A percentile compares a stretch with the other conserved stretches of the same genome.
Evolutionary conservation across 441 rosid species (phyloP).

Genomic region (Aleurites moluccanus): DNA sequence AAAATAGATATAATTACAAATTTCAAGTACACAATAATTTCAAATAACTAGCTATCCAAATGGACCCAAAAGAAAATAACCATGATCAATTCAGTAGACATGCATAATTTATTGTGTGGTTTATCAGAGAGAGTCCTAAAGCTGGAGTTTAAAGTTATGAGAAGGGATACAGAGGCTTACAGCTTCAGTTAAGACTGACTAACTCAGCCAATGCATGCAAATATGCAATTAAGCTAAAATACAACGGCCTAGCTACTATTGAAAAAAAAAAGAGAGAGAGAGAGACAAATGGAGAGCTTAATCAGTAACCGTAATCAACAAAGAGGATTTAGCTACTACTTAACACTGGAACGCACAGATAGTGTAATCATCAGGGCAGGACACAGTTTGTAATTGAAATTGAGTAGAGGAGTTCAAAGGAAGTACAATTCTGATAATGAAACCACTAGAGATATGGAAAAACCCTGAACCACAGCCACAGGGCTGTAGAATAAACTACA

Average conservation of each 20-base stretch:
- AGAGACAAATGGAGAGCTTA: not conserved
- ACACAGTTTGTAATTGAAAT: not conserved
- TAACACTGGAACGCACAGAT: not conserved
- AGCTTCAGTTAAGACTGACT: not conserved
- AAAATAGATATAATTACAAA: no score
- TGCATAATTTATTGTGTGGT: not conserved
- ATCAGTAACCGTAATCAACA: not conserved
- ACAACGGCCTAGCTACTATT: not conserved
- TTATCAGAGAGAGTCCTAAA: not conserved
- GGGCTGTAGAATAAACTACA: not conserved
- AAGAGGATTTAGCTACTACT: not conserved
- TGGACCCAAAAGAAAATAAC: not conserved
- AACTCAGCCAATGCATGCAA: not conserved
- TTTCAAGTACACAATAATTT: no score
- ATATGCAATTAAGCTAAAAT: not conserved
- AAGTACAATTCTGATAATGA: not conserved
- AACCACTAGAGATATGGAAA: conserved; percentile 3
- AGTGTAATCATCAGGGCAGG: not conserved
- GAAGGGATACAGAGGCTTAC: not conserved
- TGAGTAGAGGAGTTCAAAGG: not conserved
- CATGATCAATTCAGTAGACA: not conserved
- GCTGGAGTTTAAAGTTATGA: not conserved
- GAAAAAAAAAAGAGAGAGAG: not conserved
- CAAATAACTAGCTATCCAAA: no score
- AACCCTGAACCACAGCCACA: no score